phyloP scores from a whole-genome alignment of 495 filamentous ascomycete species.

The Echria macrotheca region DNA sequence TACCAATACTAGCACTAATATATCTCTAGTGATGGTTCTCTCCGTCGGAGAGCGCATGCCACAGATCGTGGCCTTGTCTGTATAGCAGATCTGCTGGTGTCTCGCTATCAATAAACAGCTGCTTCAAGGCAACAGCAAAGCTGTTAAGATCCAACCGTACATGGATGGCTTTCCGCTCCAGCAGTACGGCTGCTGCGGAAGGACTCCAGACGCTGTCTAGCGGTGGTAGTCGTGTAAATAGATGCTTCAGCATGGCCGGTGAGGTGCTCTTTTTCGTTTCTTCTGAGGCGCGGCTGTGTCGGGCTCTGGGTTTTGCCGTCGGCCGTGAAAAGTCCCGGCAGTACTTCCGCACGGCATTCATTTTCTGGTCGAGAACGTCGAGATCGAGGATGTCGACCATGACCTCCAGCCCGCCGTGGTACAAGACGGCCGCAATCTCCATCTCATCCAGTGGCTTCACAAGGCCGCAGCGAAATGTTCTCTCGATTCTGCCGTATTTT shows the following conservation, averaged over 20 bases:
- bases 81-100: not conserved
- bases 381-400: conserved; percentile 3
- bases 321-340: not conserved
- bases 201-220: not conserved
- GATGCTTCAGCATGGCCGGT: not conserved
- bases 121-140: not conserved
- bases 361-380: not conserved
- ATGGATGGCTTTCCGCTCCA: not conserved
- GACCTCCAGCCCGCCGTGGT: not conserved
- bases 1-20: too few relatives aligned
- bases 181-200: not conserved
- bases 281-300: not conserved
- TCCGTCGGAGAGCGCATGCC: conserved; percentile 1
- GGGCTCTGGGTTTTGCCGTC: not conserved
- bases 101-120: not conserved
- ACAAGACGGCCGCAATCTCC: not conserved
- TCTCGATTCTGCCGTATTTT: conserved; percentile 9
- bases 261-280: not conserved
- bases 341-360: not conserved
- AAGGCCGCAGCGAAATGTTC: not conserved
- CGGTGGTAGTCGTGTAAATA: not conserved
- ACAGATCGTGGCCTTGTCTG: conserved; percentile 1
- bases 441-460: not conserved
- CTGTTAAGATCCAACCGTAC: not conserved
- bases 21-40: too few relatives aligned